A percentile compares a stretch with the other conserved stretches of the same genome.
Conservation (phyloP, 371 early-diverging fungal genomes). For the Mucor racemosus region DNA sequence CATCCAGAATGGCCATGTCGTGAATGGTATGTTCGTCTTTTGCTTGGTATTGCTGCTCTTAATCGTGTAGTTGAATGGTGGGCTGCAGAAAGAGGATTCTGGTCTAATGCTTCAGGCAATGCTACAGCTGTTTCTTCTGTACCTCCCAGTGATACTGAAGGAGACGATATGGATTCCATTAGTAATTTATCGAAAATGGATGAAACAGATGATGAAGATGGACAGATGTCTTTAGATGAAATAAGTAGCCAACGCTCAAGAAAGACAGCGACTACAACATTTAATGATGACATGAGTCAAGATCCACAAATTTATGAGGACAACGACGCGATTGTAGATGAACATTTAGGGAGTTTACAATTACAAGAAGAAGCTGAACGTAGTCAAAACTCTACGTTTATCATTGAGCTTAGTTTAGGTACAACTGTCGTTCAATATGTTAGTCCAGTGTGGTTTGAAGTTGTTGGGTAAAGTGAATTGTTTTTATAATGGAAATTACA, state of each 20-base stretch:
- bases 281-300: neutral
- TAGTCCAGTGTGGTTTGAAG: slow-evolving; percentile 64
- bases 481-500: neutral
- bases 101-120: slow-evolving; percentile 28
- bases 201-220: slow-evolving; percentile 28
- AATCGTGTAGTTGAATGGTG: slow-evolving; percentile 70
- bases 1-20: slow-evolving; percentile 66
- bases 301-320: neutral
- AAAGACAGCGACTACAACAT: neutral
- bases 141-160: slow-evolving; percentile 30
- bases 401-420: slow-evolving; percentile 63
- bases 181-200: slow-evolving; percentile 31
- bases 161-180: slow-evolving; percentile 31
- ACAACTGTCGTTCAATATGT: slow-evolving; percentile 57
- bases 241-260: neutral
- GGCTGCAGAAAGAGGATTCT: slow-evolving; percentile 61
- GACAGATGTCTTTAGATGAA: slow-evolving; percentile 26
- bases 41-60: slow-evolving; percentile 61
- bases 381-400: slow-evolving; percentile 63
- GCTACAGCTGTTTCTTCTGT: slow-evolving; percentile 13
- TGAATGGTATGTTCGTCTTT: slow-evolving; percentile 59
- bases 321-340: slow-evolving; percentile 2
- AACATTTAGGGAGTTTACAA: slow-evolving; percentile 30
- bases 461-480: slow-evolving; percentile 57
- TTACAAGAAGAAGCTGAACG: slow-evolving; percentile 58